A percentile compares a stretch with the other conserved stretches of the same genome.
Evolutionary conservation across 2,329 filamentous ascomycete genomes (phyloP).

Genomic region (Blastomyces percursus): DNA sequence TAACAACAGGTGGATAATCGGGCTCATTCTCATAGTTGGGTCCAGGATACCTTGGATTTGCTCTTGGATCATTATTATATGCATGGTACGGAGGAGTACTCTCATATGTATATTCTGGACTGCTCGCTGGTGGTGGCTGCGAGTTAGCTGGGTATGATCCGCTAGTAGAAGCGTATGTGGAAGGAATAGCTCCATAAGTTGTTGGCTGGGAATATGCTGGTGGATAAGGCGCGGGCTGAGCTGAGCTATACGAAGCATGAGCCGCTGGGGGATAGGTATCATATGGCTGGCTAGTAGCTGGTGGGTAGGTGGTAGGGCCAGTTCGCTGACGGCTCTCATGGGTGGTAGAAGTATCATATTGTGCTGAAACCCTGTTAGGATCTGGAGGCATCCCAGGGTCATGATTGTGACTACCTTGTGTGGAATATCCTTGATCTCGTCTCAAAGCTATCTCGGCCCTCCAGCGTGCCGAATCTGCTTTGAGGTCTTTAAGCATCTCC

Average conservation of each 20-base stretch:
- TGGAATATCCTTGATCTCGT: slow-evolving; percentile 31
- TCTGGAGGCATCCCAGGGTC: slow-evolving; percentile 26
- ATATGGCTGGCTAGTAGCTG: slow-evolving; percentile 23
- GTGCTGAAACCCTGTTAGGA: slow-evolving; percentile 30
- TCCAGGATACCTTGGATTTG: slow-evolving; percentile 33
- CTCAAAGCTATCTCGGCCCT: slow-evolving; percentile 34
- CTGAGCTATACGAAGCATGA: slow-evolving; percentile 8
- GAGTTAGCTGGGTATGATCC: slow-evolving; percentile 25
- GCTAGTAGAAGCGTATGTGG: slow-evolving; percentile 27
- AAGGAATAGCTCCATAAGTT: slow-evolving; percentile 24
- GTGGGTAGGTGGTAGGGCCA: slow-evolving; percentile 29
- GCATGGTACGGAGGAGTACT: slow-evolving; percentile 24
- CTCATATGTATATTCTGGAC: slow-evolving; percentile 27
- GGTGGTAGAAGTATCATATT: slow-evolving; percentile 27
- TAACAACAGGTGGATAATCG: slow-evolving; percentile 32
- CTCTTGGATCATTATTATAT: slow-evolving; percentile 21
- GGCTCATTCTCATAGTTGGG: slow-evolving; percentile 33
- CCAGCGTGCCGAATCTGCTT: slow-evolving; percentile 44
- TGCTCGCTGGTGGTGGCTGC: slow-evolving; percentile 29
- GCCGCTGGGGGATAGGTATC: slow-evolving; percentile 21
- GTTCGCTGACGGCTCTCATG: slow-evolving; percentile 30
- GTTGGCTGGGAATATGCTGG: background rate
- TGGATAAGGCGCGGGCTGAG: background rate
- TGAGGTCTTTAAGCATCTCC: slow-evolving; percentile 47
- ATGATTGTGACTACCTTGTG: slow-evolving; percentile 33